A percentile compares a stretch with the other conserved stretches of the same genome.
These are phyloP conservation scores for Colletotrichum graminicola DNA, from an alignment of 2,329 filamentous ascomycete genomes.

Conservation along the genomic window DNA sequence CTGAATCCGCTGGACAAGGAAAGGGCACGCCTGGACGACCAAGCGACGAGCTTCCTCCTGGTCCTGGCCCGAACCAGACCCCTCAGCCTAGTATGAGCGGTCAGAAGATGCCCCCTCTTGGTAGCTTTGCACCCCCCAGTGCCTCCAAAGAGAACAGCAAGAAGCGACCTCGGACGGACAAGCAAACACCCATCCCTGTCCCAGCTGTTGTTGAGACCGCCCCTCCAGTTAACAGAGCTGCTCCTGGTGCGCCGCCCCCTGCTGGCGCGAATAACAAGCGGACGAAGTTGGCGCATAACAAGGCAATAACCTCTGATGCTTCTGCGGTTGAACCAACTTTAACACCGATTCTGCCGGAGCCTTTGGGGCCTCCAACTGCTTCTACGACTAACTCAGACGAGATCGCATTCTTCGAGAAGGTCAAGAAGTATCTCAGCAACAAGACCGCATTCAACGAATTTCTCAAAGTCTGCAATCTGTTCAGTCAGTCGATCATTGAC, in stretches of 20 bases:
- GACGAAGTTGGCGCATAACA: conserved; percentile 77
- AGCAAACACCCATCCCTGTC: conserved; percentile 62
- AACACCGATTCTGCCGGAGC: conserved; percentile 88
- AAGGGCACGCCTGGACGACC: conserved; percentile 67
- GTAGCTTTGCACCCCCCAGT: conserved; percentile 91
- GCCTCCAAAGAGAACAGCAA: conserved; percentile 86
- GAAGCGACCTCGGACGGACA: conserved; percentile 79
- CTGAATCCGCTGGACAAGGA: conserved; percentile 77
- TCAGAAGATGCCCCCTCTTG: conserved; percentile 91
- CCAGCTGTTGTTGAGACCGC: conserved; percentile 59
- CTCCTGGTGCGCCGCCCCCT: conserved; percentile 47
- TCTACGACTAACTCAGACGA: conserved; percentile 85
- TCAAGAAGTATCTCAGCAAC: conserved; percentile 96
- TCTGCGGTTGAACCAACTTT: conserved; percentile 84
- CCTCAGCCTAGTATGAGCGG: conserved; percentile 67
- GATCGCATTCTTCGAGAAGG: conserved; percentile 92
- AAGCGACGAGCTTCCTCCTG: conserved; percentile 72
- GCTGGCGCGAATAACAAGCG: conserved; percentile 67
- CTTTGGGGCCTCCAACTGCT: conserved; percentile 81
- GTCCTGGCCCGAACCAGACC: conserved; percentile 63
- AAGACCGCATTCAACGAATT: conserved; percentile 95
- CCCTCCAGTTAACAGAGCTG: conserved; percentile 49
- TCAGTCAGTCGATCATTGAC: conserved; percentile 92
- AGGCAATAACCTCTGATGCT: conserved; percentile 69
- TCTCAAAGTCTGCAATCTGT: conserved; percentile 95